phyloP scores from a whole-genome alignment of 495 filamentous ascomycete genomes.

The Aspergillus cavernicola region DNA sequence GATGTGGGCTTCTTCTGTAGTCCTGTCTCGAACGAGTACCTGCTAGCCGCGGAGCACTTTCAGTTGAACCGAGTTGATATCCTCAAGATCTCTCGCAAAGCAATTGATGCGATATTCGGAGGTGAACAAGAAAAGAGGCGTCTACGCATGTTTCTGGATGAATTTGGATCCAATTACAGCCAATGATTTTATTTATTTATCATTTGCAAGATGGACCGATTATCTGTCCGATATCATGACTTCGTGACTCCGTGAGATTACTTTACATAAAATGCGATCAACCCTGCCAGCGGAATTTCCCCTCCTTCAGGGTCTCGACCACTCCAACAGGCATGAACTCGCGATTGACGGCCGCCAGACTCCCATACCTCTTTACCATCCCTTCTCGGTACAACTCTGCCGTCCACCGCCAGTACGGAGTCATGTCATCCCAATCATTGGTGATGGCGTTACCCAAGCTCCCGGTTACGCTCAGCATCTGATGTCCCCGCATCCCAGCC shows the following conservation, averaged over 20 bases:
- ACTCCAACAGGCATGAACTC: constrained; percentile 63
- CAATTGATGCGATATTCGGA: constrained; percentile 62
- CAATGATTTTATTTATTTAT: constrained; percentile 1
- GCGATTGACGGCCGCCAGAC: constrained; percentile 57
- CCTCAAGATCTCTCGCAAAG: constrained; percentile 50
- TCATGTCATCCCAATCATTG: constrained; percentile 38
- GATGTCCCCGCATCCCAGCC: constrained; percentile 22
- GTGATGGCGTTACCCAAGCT: constrained; percentile 20
- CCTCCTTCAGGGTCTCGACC: constrained; percentile 57
- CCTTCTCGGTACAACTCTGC: constrained; percentile 56
- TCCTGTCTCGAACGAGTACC: constrained; percentile 75
- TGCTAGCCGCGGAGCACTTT: constrained; percentile 70
- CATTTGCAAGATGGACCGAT: neutral
- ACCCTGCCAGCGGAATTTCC: constrained; percentile 57
- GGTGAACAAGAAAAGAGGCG: constrained; percentile 57
- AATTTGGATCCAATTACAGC: constrained; percentile 21
- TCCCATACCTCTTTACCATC: constrained; percentile 57
- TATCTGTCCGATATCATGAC: neutral
- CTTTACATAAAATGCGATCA: constrained; percentile 15
- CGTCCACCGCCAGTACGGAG: constrained; percentile 61
- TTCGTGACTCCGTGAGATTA: constrained; percentile 2
- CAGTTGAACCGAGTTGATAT: constrained; percentile 52
- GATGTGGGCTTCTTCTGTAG: constrained; percentile 84
- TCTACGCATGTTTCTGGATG: constrained; percentile 46
- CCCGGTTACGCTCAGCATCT: constrained; percentile 21